phyloP scores from a whole-genome alignment of 73 alveolate genomes.

The Paramecium octaurelia region DNA sequence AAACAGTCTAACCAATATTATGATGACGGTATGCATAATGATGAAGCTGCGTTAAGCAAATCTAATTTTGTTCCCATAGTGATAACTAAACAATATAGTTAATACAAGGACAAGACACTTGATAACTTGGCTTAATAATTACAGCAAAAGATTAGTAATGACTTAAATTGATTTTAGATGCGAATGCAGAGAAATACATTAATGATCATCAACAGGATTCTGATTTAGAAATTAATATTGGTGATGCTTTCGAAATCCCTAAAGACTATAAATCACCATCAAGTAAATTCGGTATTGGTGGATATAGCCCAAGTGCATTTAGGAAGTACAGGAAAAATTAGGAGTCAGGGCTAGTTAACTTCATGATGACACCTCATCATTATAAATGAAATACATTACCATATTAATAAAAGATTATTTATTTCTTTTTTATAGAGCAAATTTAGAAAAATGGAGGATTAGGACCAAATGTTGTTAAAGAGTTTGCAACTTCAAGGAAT shows the following conservation, averaged over 20 bases:
- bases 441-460: not conserved
- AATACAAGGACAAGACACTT: not conserved
- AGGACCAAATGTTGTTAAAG: not conserved
- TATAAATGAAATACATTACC: not conserved
- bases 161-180: not conserved
- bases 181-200: not conserved
- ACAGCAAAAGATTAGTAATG: not conserved
- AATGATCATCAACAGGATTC: not conserved
- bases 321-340: not conserved
- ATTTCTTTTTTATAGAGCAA: not conserved
- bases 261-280: constrained; percentile 3
- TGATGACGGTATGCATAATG: not conserved
- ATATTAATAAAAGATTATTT: not conserved
- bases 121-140: not conserved
- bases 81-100: not conserved
- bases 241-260: not conserved
- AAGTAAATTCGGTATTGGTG: not conserved
- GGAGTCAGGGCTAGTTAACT: not conserved
- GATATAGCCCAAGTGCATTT: constrained; percentile 41
- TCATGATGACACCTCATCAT: not conserved
- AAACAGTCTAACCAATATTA: not conserved
- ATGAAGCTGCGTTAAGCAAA: not conserved
- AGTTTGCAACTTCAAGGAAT: not conserved
- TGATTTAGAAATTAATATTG: not conserved
- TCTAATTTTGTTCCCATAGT: not conserved